Conservation (phyloP, 805 yeast genomes). For the Cyberlindnera mycetangii region DNA sequence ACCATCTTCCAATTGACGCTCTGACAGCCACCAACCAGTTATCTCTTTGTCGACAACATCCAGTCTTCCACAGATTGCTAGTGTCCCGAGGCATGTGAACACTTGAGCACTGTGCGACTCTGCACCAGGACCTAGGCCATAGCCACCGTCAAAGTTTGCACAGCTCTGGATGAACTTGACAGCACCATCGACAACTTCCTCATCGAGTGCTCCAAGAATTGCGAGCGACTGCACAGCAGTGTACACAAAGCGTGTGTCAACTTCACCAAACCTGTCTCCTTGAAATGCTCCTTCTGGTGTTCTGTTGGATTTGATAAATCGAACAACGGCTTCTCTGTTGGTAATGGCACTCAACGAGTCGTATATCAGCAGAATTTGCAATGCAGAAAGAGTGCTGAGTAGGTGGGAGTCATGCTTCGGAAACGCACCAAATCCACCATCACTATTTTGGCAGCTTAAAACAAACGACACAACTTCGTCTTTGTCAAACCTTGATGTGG, state of each 20-base stretch:
- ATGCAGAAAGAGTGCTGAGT: slow-evolving; percentile 78
- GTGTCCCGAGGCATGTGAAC: slow-evolving; percentile 79
- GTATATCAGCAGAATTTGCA: slow-evolving; percentile 73
- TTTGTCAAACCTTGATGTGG: slow-evolving; percentile 54
- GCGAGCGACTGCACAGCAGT: slow-evolving; percentile 74
- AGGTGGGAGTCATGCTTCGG: slow-evolving; percentile 90
- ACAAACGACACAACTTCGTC: slow-evolving; percentile 69
- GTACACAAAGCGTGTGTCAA: slow-evolving; percentile 89
- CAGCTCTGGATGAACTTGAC: slow-evolving; percentile 64
- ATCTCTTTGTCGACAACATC: slow-evolving; percentile 44
- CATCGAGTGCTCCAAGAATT: slow-evolving; percentile 59
- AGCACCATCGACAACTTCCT: slow-evolving; percentile 58
- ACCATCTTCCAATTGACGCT: slow-evolving; percentile 80
- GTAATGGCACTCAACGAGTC: slow-evolving; percentile 49
- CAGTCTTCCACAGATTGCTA: slow-evolving; percentile 63
- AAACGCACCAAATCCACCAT: slow-evolving; percentile 88
- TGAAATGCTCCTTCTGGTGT: slow-evolving; percentile 65
- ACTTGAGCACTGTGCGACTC: slow-evolving; percentile 94
- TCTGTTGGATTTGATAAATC: slow-evolving; percentile 37
- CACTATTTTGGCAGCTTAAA: slow-evolving; percentile 55
- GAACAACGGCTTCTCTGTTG: slow-evolving; percentile 26
- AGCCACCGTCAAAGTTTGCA: slow-evolving; percentile 93
- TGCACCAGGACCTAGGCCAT: slow-evolving; percentile 90
- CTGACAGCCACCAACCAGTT: slow-evolving; percentile 84
- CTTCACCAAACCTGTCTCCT: slow-evolving; percentile 91